These are phyloP conservation scores for Lepidium africanum DNA, from an alignment of 345 rosid genomes.

Conservation along the genomic window DNA sequence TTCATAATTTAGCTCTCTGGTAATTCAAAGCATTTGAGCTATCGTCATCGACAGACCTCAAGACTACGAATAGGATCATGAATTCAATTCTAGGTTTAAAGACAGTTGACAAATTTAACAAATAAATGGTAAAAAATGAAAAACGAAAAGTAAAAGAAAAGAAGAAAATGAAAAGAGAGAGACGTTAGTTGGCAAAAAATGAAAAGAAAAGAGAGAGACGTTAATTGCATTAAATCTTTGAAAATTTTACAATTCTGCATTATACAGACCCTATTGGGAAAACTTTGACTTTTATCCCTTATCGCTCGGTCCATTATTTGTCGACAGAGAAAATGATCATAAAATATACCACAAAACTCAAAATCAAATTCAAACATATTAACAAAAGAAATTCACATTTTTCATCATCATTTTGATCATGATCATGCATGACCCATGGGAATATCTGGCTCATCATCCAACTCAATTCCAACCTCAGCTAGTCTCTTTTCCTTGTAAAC, in stretches of 20 bases:
- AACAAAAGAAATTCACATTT: constrained; percentile 5
- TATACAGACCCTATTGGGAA: constrained; percentile 11
- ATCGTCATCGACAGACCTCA: neutral
- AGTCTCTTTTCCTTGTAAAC: constrained; percentile 92
- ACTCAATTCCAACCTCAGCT: constrained; percentile 56
- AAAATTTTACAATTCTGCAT: constrained; percentile 20
- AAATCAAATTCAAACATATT: constrained; percentile 16
- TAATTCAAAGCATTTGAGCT: neutral
- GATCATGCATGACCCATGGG: constrained; percentile 35
- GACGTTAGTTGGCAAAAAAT: too few relatives aligned
- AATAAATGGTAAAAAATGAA: neutral
- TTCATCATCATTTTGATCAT: constrained; percentile 4
- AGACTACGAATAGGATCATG: neutral
- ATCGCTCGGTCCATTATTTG: constrained; percentile 27
- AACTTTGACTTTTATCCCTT: constrained; percentile 20
- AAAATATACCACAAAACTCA: constrained; percentile 19
- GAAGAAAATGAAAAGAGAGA: too few relatives aligned
- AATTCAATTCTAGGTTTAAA: neutral
- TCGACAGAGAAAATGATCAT: constrained; percentile 14
- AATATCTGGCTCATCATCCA: constrained; percentile 45
- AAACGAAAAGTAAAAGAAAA: too few relatives aligned
- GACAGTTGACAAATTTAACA: neutral
- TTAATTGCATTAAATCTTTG: constrained; percentile 7
- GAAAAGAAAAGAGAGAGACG: too few relatives aligned
- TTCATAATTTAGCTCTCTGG: neutral